These are phyloP conservation scores for Musa balbisiana DNA, from an alignment of 202 grass and related monocot species.

Conservation along the genomic window DNA sequence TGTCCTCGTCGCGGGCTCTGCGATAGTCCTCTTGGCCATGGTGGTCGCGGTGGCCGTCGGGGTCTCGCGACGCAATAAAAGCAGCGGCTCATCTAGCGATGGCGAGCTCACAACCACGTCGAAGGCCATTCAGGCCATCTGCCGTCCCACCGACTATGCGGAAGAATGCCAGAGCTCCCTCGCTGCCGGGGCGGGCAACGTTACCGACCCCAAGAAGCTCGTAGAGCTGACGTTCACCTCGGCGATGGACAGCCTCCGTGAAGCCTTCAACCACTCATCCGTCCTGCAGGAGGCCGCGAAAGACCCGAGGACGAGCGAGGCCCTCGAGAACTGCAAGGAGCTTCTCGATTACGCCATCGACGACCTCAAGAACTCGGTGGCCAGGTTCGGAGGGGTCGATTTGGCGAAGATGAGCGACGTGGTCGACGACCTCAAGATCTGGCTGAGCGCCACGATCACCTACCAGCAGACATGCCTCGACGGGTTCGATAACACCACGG, in stretches of 20 bases:
- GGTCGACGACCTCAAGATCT: conserved; percentile 65
- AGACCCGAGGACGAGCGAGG: conserved; percentile 50
- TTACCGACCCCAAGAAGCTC: conserved; percentile 41
- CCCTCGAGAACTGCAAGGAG: conserved; percentile 58
- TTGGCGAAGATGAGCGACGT: conserved; percentile 42
- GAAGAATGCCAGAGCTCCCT: conserved; percentile 47
- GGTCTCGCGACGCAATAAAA: background rate
- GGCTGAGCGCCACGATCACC: conserved; percentile 75
- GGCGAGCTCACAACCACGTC: background rate
- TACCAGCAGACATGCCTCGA: conserved; percentile 87
- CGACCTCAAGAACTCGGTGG: conserved; percentile 54
- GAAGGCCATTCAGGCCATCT: conserved; percentile 1
- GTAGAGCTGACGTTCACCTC: conserved; percentile 56
- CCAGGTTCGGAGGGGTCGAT: conserved; percentile 49
- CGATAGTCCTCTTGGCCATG: background rate
- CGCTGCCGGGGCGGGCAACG: conserved; percentile 32
- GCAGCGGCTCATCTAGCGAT: background rate
- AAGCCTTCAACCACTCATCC: conserved; percentile 40
- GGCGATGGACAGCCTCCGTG: conserved; percentile 39
- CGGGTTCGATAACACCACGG: conserved; percentile 58
- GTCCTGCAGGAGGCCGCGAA: conserved; percentile 39
- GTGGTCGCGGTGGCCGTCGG: background rate
- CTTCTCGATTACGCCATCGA: conserved; percentile 67
- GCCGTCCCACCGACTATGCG: conserved; percentile 6
- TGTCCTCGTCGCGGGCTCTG: background rate